Conservation (phyloP, 192 early-diverging fungal genomes). For the Backusella circina region DNA sequence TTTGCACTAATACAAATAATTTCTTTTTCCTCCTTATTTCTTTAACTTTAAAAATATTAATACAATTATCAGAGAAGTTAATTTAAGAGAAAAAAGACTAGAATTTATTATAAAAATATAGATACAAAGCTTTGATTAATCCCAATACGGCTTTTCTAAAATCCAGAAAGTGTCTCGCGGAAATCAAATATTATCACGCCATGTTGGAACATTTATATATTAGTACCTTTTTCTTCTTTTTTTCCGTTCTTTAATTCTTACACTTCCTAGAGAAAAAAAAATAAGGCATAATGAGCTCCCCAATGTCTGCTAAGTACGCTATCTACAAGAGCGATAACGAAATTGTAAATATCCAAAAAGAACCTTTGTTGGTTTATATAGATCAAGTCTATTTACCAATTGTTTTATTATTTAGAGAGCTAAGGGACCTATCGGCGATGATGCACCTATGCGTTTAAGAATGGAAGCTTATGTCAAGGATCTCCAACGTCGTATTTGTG, state of each 20-base stretch:
- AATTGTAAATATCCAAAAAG: background rate
- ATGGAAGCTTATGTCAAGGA: conserved; percentile 77
- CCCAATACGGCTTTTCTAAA: background rate
- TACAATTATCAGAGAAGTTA: background rate
- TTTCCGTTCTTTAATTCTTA: background rate
- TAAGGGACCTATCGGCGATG: conserved; percentile 29
- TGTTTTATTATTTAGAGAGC: conserved; percentile 11
- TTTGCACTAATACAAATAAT: background rate
- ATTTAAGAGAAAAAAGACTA: background rate
- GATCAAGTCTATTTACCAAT: background rate
- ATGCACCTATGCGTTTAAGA: conserved; percentile 66
- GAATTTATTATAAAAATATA: background rate
- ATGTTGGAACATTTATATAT: background rate
- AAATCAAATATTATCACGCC: conserved; percentile 12
- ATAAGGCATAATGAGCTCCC: background rate
- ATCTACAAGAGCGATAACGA: conserved; percentile 4
- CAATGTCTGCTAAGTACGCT: conserved; percentile 2
- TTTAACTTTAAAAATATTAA: background rate
- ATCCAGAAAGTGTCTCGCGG: background rate
- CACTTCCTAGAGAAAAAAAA: background rate
- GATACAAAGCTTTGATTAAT: background rate
- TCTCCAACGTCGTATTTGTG: conserved; percentile 73
- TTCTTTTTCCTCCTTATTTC: background rate
- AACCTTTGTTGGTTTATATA: background rate
- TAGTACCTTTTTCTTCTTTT: background rate